Conservation (phyloP, 331 rosid species). For the Quercus phellos region DNA sequence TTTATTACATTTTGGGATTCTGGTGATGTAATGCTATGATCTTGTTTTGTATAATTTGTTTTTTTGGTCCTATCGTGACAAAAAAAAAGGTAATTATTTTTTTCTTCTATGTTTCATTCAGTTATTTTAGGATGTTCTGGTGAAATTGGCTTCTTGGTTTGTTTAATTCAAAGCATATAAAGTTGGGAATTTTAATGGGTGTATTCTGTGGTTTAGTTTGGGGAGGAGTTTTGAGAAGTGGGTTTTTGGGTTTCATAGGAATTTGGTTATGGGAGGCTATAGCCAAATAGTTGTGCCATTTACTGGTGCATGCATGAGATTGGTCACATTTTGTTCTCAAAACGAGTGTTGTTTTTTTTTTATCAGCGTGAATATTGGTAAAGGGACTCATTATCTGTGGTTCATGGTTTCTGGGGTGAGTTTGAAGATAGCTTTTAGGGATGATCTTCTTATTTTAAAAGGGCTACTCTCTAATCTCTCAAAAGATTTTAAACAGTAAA, state of each 20-base stretch:
- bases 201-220: neutral
- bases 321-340: neutral
- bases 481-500: neutral
- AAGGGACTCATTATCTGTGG: neutral
- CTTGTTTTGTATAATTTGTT: neutral
- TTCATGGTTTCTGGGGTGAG: neutral
- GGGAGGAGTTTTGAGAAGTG: conserved; percentile 17
- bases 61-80: neutral
- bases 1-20: neutral
- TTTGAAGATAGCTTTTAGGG: neutral
- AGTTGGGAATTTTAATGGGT: conserved; percentile 1
- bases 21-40: neutral
- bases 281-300: neutral
- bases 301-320: conserved; percentile 38
- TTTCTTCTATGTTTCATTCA: neutral
- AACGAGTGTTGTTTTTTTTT: neutral
- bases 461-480: neutral
- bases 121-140: neutral
- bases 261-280: conserved; percentile 3
- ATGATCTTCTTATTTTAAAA: neutral
- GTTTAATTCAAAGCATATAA: neutral
- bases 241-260: conserved; percentile 32
- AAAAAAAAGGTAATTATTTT: neutral
- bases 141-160: neutral
- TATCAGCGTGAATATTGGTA: neutral